Percentiles rank a stretch among this genome's conserved stretches.
phyloP scores from a whole-genome alignment of 768 basidiomycete genomes.

The Infundibulicybe gibba region DNA sequence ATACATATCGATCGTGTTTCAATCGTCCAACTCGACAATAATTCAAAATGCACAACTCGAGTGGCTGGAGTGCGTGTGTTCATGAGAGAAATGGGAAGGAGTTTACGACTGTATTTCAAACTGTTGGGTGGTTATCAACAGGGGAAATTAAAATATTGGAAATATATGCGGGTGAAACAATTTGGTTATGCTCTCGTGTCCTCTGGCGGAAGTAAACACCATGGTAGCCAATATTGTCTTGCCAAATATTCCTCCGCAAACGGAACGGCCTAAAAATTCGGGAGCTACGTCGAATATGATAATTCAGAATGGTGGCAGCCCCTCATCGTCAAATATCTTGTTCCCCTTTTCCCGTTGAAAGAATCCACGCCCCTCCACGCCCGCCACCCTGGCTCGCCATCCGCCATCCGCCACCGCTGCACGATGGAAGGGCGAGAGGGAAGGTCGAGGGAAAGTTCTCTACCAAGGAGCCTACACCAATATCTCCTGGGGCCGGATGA shows the following conservation, averaged over 20 bases:
- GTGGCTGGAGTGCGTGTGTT: neutral
- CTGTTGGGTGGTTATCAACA: neutral
- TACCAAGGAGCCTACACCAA: slow-evolving; percentile 49
- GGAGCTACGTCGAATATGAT: slow-evolving; percentile 13
- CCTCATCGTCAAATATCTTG: slow-evolving; percentile 21
- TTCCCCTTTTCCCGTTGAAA: slow-evolving; percentile 13
- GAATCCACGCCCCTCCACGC: slow-evolving; percentile 13
- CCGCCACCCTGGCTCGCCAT: slow-evolving; percentile 11
- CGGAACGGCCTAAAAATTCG: neutral
- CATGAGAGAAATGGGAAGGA: neutral
- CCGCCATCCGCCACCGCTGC: slow-evolving; percentile 13
- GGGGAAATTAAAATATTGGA: neutral
- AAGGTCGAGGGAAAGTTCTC: slow-evolving; percentile 36
- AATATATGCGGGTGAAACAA: slow-evolving; percentile 2
- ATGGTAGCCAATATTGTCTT: slow-evolving; percentile 19
- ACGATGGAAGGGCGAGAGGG: slow-evolving; percentile 23
- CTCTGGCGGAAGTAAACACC: slow-evolving; percentile 34
- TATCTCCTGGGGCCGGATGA: slow-evolving; percentile 27
- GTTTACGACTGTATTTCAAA: neutral
- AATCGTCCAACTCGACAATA: slow-evolving; percentile 14
- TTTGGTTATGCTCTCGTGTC: slow-evolving; percentile 10
- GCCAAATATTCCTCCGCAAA: slow-evolving; percentile 31
- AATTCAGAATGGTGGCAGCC: slow-evolving; percentile 10
- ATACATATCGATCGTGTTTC: slow-evolving; percentile 46
- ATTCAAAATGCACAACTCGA: slow-evolving; percentile 11